Conservation (phyloP, 1,139 yeast genomes). For the Wickerhamomyces sp. region DNA sequence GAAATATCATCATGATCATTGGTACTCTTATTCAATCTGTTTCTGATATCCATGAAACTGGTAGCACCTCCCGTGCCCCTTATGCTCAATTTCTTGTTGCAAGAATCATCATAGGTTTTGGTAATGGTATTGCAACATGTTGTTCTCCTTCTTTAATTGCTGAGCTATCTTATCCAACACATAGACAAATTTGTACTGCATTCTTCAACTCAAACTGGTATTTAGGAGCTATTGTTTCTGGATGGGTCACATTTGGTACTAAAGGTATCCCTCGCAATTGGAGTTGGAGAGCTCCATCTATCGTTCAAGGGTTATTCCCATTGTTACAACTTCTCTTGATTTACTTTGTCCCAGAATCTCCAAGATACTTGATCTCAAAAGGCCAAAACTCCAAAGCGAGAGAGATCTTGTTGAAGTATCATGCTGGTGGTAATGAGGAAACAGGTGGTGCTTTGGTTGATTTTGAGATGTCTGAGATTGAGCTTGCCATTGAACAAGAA, state of each 20-base stretch:
- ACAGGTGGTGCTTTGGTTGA: slow-evolving; percentile 35
- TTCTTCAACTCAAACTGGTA: slow-evolving; percentile 50
- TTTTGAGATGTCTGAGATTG: slow-evolving; percentile 43
- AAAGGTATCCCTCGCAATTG: slow-evolving; percentile 26
- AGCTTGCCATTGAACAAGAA: slow-evolving; percentile 32
- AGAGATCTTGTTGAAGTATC: slow-evolving; percentile 34
- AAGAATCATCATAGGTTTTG: slow-evolving; percentile 46
- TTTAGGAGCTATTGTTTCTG: slow-evolving; percentile 53
- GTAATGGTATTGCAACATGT: slow-evolving; percentile 38
- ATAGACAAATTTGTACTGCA: slow-evolving; percentile 44
- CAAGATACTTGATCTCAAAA: slow-evolving; percentile 60
- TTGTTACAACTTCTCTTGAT: slow-evolving; percentile 33
- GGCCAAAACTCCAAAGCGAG: slow-evolving; percentile 56
- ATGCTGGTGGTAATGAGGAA: slow-evolving; percentile 34
- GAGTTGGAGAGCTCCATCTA: slow-evolving; percentile 42
- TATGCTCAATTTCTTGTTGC: slow-evolving; percentile 43
- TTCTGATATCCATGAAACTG: slow-evolving; percentile 28
- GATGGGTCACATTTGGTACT: slow-evolving; percentile 51
- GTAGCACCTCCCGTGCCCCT: slow-evolving; percentile 19
- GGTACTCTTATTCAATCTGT: slow-evolving; percentile 44
- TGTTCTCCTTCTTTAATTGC: slow-evolving; percentile 41
- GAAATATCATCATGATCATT: slow-evolving; percentile 36
- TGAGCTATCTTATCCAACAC: slow-evolving; percentile 40
- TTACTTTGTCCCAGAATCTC: slow-evolving; percentile 62
- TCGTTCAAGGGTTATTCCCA: slow-evolving; percentile 38